Evolutionary conservation across 352 stramenopile genomes (phyloP).

Genomic region (Globisporangium lucens): DNA sequence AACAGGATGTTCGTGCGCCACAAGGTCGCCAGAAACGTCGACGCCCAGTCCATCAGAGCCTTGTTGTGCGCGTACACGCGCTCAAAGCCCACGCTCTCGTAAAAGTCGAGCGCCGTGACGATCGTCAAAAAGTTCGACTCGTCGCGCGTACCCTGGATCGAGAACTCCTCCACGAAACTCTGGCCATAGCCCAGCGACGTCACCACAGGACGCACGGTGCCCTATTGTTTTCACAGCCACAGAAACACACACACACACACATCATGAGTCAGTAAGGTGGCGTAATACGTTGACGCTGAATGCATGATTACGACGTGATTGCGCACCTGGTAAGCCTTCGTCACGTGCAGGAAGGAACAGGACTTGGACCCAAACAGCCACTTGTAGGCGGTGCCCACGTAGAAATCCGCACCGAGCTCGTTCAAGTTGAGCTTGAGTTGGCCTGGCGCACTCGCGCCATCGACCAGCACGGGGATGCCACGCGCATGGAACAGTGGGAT

Average conservation of each 20-base stretch:
- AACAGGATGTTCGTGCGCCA: conserved; percentile 75
- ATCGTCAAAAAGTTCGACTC: conserved; percentile 84
- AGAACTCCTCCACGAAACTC: conserved; percentile 81
- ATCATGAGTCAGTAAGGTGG: background rate
- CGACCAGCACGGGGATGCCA: conserved; percentile 76
- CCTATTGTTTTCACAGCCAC: conserved; percentile 24
- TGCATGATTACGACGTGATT: background rate
- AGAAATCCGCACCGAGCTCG: conserved; percentile 72
- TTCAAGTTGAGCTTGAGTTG: conserved; percentile 72
- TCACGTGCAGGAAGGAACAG: conserved; percentile 83
- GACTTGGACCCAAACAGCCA: conserved; percentile 87
- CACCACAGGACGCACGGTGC: conserved; percentile 71
- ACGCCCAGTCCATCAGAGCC: conserved; percentile 79
- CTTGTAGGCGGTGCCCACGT: conserved; percentile 83
- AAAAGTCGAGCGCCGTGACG: conserved; percentile 79
- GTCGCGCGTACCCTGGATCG: conserved; percentile 78
- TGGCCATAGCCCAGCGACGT: conserved; percentile 80
- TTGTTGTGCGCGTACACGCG: conserved; percentile 83
- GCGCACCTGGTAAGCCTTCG: conserved; percentile 57
- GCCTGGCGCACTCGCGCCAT: conserved; percentile 71
- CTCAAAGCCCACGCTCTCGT: conserved; percentile 72
- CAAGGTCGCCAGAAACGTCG: conserved; percentile 60
- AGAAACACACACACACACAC: background rate
- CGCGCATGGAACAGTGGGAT: conserved; percentile 77
- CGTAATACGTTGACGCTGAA: background rate